A percentile compares a stretch with the other conserved stretches of the same genome.
Evolutionary conservation across 2,329 filamentous ascomycete genomes (phyloP).

Genomic region (Penicillium sp.): DNA sequence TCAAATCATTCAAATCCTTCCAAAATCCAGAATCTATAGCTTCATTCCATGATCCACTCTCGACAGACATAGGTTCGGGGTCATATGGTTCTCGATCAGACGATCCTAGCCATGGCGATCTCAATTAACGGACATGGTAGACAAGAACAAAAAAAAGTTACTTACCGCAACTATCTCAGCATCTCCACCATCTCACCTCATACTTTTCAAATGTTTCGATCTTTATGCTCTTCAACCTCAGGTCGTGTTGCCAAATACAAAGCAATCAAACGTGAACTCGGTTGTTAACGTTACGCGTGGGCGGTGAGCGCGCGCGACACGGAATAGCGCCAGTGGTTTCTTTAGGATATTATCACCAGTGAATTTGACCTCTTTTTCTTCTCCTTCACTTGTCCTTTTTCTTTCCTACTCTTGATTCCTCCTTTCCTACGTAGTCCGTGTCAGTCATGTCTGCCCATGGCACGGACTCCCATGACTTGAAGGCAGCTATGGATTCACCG

Average conservation of each 20-base stretch:
- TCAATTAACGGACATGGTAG: too few relatives aligned
- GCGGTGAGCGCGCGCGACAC: slow-evolving; percentile 20
- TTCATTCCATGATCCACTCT: too few relatives aligned
- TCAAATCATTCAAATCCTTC: too few relatives aligned
- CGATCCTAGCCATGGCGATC: too few relatives aligned
- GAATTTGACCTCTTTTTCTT: slow-evolving; percentile 2
- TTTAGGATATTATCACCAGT: neutral
- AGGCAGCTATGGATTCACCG: slow-evolving; percentile 35
- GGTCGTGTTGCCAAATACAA: too few relatives aligned
- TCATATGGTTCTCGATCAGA: too few relatives aligned
- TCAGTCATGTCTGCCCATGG: slow-evolving; percentile 46
- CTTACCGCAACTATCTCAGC: neutral
- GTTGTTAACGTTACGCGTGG: neutral
- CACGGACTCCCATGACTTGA: slow-evolving; percentile 41
- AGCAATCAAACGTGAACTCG: too few relatives aligned
- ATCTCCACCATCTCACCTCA: too few relatives aligned
- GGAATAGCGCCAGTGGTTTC: neutral
- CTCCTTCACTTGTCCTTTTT: slow-evolving; percentile 3
- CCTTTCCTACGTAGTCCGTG: slow-evolving; percentile 18
- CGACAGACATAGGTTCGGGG: too few relatives aligned
- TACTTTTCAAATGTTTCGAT: too few relatives aligned
- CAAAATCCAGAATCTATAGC: too few relatives aligned
- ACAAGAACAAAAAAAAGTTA: neutral
- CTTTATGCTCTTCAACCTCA: too few relatives aligned
- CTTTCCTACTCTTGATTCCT: neutral